phyloP scores from a whole-genome alignment of 257 asterid species.

The Penstemon barbatus region DNA sequence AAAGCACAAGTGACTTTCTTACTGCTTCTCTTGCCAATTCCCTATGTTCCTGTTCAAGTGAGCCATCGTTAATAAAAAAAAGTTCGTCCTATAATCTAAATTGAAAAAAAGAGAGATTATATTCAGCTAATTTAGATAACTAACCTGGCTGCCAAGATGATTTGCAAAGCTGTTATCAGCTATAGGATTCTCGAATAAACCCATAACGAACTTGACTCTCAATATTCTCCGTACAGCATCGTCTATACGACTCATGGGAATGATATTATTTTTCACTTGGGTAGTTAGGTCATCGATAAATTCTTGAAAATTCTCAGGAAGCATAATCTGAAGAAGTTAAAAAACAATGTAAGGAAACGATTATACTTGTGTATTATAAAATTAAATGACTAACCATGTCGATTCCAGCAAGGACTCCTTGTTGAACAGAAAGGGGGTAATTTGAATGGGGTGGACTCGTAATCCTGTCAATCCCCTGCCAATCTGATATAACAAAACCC shows the following conservation, averaged over 20 bases:
- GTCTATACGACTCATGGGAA: constrained; percentile 64
- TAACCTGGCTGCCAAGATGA: constrained; percentile 54
- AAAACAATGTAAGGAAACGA: neutral
- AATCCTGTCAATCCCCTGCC: constrained; percentile 81
- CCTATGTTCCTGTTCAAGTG: constrained; percentile 64
- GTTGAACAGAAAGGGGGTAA: constrained; percentile 80
- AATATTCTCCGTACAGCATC: constrained; percentile 62
- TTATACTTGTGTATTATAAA: neutral
- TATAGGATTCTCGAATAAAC: constrained; percentile 51
- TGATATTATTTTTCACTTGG: constrained; percentile 41
- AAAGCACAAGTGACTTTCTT: constrained; percentile 76
- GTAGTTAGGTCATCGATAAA: constrained; percentile 39
- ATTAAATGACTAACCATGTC: constrained; percentile 68
- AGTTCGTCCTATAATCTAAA: too few relatives aligned
- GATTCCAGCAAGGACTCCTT: constrained; percentile 76
- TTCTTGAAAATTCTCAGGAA: constrained; percentile 52
- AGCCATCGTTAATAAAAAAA: neutral
- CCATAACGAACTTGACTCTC: constrained; percentile 64
- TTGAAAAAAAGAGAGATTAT: neutral
- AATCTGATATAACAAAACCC: constrained; percentile 91
- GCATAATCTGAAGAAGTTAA: constrained; percentile 46
- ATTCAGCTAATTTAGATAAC: neutral
- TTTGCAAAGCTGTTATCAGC: constrained; percentile 54
- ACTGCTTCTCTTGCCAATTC: constrained; percentile 95
- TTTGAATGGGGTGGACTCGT: constrained; percentile 72